Base-by-base conservation (phyloP, 257 asterid genomes). In the Salvia hispanica region DNA sequence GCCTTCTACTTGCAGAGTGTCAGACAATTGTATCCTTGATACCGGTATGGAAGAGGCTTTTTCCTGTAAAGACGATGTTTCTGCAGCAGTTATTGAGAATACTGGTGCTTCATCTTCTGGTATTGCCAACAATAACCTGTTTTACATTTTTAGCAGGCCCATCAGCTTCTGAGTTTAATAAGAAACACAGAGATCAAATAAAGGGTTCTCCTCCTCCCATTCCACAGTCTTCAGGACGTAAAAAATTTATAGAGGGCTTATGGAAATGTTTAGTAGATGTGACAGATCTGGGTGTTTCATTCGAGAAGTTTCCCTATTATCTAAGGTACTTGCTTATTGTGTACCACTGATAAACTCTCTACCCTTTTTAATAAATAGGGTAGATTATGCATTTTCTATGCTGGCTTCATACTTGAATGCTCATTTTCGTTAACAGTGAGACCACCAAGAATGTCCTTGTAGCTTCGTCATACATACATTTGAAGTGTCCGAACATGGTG, bases 281-380 rank as follows among this genome's bases (percentile, higher is more conserved):
- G 53, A 70, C 74, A 73, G 62, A 69, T 67, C 81, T 88, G 21
- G 90, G 82, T 39, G 79, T 83, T 57, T 80, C 98, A 9, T 87
- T 89, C 65, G 96, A 84, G 62, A 84, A 82, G 45, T 89, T 92
- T 69, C 97, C 98, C 3, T 92, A 92, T 70, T 92, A 89, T 73
- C 74, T 92, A 66, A 89, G 97, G 77, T 72, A 72, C 16, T 11
- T 21, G 42, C 67, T 58, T 40, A 13, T 42, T 71, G 42, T 48
- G 15, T 40, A 45, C 47, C 39, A 34, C 6, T 34, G 5, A 34
- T 34, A 34, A 5, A 34, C 39, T 34, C 6, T 4, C 39, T 34
- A 34, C 39, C 39, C 6, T 34, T 34, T 34, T 34, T 34, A 34
- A 34, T 5, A 34, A 3, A 34, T 34, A 34, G 39, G 39, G 4